phyloP scores from a whole-genome alignment of 2,329 filamentous ascomycete genomes.

The Trichophyton mentagrophytes region DNA sequence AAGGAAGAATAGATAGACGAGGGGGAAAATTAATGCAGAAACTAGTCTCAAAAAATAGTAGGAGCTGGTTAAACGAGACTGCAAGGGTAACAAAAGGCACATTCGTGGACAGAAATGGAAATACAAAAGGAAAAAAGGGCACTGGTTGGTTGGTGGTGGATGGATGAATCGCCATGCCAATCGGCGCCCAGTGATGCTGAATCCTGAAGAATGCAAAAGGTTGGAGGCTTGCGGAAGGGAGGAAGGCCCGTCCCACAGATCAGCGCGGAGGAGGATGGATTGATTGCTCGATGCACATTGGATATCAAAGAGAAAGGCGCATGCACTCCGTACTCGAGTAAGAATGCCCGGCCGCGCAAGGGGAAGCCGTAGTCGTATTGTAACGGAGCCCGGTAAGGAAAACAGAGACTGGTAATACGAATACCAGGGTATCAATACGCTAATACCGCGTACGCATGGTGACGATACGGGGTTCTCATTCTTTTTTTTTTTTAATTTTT shows the following conservation, averaged over 20 bases:
- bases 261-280: slow-evolving; percentile 4
- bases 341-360: neutral
- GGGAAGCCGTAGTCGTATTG: neutral
- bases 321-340: neutral
- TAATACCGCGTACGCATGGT: neutral
- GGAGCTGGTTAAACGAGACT: neutral
- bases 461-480: neutral
- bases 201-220: slow-evolving; percentile 8
- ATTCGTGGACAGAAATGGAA: neutral
- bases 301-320: neutral
- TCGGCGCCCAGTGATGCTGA: slow-evolving; percentile 1
- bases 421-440: neutral
- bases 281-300: neutral
- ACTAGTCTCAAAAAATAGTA: neutral
- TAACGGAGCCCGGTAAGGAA: neutral
- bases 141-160: neutral
- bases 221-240: slow-evolving; percentile 13
- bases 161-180: neutral
- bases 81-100: slow-evolving; percentile 1
- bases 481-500: neutral
- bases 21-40: slow-evolving; percentile 1
- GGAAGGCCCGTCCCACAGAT: slow-evolving; percentile 17
- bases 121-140: neutral
- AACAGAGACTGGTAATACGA: neutral
- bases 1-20: neutral